These are phyloP conservation scores for Syncephalastrum monosporum DNA, from an alignment of 371 early-diverging fungal species.

Conservation along the genomic window DNA sequence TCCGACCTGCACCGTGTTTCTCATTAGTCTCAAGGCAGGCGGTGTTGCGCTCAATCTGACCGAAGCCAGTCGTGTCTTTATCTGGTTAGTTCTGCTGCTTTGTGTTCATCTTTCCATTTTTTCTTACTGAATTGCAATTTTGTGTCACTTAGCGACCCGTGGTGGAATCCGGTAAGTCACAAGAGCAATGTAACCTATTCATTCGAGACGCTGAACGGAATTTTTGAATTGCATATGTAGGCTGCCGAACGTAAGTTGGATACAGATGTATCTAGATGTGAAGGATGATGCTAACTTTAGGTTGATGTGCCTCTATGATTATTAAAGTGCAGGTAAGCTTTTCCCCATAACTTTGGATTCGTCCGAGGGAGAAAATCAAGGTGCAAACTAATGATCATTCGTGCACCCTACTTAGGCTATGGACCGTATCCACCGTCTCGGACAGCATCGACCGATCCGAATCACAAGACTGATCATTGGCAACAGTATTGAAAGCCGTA, in stretches of 20 bases:
- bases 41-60: slow-evolving; percentile 96
- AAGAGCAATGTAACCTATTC: slow-evolving; percentile 37
- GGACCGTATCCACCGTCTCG: slow-evolving; percentile 92
- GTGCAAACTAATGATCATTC: background rate
- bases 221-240: slow-evolving; percentile 11
- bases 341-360: background rate
- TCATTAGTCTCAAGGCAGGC: slow-evolving; percentile 93
- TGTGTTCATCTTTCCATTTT: background rate
- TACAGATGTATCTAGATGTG: too few species aligned
- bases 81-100: slow-evolving; percentile 39
- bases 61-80: slow-evolving; percentile 91
- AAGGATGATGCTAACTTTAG: background rate
- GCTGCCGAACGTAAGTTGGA: slow-evolving; percentile 43
- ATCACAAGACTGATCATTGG: slow-evolving; percentile 91
- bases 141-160: slow-evolving; percentile 58
- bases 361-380: too few species aligned
- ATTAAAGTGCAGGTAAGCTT: slow-evolving; percentile 28
- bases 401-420: slow-evolving; percentile 58
- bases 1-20: slow-evolving; percentile 83
- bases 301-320: background rate
- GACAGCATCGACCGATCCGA: slow-evolving; percentile 86
- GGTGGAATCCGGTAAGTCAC: slow-evolving; percentile 91
- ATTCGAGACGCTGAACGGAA: background rate
- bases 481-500: slow-evolving; percentile 94
- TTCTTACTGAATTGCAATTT: background rate